Evolutionary conservation across 257 asterid species (phyloP).

Genomic region (Solanum peruvianum): DNA sequence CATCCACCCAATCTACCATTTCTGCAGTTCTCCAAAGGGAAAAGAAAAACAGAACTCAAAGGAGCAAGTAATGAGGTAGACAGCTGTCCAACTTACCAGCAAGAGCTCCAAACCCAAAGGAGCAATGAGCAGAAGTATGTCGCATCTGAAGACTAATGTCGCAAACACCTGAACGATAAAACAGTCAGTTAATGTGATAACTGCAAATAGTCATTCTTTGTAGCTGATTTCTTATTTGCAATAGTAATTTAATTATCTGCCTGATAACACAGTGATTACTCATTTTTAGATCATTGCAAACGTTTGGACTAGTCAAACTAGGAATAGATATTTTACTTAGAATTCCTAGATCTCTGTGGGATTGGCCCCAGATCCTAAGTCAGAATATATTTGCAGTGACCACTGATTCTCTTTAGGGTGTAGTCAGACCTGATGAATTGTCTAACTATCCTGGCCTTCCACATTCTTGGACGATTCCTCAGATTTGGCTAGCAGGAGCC

Average conservation of each 20-base stretch:
- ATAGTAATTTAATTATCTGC: background rate
- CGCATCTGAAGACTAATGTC: constrained; percentile 81
- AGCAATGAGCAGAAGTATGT: constrained; percentile 62
- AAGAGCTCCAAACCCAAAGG: constrained; percentile 79
- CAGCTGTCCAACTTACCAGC: constrained; percentile 47
- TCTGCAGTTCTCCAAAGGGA: background rate
- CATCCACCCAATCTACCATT: background rate
- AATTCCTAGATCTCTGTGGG: background rate
- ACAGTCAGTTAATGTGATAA: constrained; percentile 10
- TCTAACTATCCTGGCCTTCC: background rate
- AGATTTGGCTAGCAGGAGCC: background rate
- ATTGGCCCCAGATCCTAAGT: background rate
- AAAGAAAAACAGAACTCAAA: background rate
- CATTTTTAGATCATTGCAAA: background rate
- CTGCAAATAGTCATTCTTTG: background rate
- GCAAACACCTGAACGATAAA: constrained; percentile 66
- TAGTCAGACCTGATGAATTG: background rate
- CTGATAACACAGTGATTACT: background rate
- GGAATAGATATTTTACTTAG: background rate
- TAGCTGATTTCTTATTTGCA: background rate
- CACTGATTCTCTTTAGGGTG: background rate
- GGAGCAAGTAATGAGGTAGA: background rate
- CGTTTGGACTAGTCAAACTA: background rate
- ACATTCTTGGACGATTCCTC: background rate
- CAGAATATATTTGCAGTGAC: background rate